Base-by-base conservation (phyloP, 306 rosid species). In the Begonia masoniana region DNA sequence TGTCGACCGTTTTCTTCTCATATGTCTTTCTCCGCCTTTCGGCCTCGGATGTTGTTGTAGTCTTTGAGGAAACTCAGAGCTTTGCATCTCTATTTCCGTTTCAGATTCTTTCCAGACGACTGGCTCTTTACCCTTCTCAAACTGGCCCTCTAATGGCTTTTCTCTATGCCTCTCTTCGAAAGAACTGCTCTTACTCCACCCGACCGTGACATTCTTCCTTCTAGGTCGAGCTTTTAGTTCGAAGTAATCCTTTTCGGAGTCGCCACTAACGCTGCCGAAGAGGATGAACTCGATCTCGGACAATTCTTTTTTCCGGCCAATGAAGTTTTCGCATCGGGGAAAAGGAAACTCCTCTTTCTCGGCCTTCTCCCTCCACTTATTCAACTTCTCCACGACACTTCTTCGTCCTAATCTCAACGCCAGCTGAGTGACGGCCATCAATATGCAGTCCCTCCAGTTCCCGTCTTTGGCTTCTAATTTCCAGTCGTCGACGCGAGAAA, bases 21-120 rank as follows among this genome's bases (percentile, higher is more conserved):
- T 59, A 61, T 67, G 60, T 65, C 80, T 79, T 67, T 78, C 81
- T 9, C 79, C 58, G 52, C 65, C 63, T 70, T 76, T 87, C 35
- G 75, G 47, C 76, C 74, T 82, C 23, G 65, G 52, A 50, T 68
- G 80, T 24, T 68, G 80, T 19, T 68, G 68, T 55, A 66, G 67
- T 75, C 67, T 66, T 15, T 67, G 68, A 55, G 94, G 72, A 70
- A 72, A 68, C 15, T 77, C 79, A 47, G 75, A 50, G 62, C 82
- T 71, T 65, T 78, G 82, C 94, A 87, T 81, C 65, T 83, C 94
- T 15, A 83, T 87, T 59, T 87, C 96, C 42, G 72, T 87, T 39
- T 87, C 94, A 0, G 84, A 81, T 65, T 87, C 94, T 63, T 83
- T 87, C 96, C 96, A 87, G 19, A 81, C 82, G 54, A 81, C 74